phyloP scores from a whole-genome alignment of 306 rosid genomes.

The Urtica urens region DNA sequence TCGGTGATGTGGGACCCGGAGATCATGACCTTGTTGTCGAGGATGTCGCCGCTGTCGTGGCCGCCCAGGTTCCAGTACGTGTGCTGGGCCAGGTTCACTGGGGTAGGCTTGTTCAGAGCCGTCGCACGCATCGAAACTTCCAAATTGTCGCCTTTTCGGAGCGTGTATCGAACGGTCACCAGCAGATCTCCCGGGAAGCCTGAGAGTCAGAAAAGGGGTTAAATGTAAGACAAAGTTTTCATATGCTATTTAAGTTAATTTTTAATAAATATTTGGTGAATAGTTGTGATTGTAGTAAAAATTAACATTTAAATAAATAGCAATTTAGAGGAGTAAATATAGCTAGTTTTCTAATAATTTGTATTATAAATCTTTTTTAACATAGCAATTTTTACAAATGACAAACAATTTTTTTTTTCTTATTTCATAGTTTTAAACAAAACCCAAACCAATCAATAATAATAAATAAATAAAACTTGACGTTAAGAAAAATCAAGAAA shows the following conservation, averaged over 20 bases:
- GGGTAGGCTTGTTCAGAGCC: conserved; percentile 77
- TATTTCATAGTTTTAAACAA: no score
- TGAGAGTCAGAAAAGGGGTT: no score
- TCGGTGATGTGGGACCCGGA: conserved; percentile 54
- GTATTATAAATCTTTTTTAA: background rate
- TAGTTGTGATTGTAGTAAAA: no score
- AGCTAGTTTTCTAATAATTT: background rate
- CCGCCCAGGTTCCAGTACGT: conserved; percentile 80
- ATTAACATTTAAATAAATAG: no score
- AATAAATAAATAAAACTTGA: no score
- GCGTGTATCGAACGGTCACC: conserved; percentile 46
- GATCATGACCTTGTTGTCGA: conserved; percentile 43
- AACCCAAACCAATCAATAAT: no score
- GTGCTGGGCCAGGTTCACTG: conserved; percentile 73
- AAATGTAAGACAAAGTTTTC: background rate
- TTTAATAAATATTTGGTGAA: no score
- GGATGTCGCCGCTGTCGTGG: conserved; percentile 63
- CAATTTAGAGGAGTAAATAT: background rate
- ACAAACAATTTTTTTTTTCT: no score
- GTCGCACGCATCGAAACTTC: conserved; percentile 45
- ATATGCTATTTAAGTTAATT: no score
- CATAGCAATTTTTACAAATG: no score
- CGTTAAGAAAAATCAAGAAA: no score
- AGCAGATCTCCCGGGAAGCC: conserved; percentile 83
- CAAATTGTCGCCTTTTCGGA: conserved; percentile 32